Conservation (phyloP, 495 filamentous ascomycete genomes). For the Cercophora samala region DNA sequence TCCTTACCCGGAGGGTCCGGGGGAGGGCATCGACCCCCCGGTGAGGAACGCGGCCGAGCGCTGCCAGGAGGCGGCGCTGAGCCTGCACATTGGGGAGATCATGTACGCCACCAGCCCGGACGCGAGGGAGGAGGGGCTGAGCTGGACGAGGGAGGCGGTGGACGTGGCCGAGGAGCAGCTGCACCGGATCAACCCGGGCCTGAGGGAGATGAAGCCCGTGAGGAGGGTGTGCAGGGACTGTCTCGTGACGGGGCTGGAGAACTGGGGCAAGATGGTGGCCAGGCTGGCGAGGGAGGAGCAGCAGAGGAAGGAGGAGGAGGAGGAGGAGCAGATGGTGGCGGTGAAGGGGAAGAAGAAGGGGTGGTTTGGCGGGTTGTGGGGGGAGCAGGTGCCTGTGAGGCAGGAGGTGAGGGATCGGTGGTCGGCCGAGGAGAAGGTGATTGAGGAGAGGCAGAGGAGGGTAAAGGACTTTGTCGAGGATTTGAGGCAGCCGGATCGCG, state of each 20-base stretch:
- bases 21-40: slow-evolving; percentile 63
- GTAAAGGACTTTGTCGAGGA: slow-evolving; percentile 48
- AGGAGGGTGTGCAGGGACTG: slow-evolving; percentile 67
- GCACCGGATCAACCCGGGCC: slow-evolving; percentile 29
- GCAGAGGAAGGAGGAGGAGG: slow-evolving; percentile 33
- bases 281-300: slow-evolving; percentile 54
- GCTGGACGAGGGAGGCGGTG: slow-evolving; percentile 82
- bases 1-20: slow-evolving; percentile 61
- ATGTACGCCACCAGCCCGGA: slow-evolving; percentile 57
- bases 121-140: slow-evolving; percentile 61
- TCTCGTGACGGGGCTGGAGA: slow-evolving; percentile 63
- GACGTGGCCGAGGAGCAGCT: slow-evolving; percentile 57
- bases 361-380: slow-evolving; percentile 49
- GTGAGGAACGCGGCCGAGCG: slow-evolving; percentile 55
- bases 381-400: slow-evolving; percentile 3
- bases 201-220: slow-evolving; percentile 22
- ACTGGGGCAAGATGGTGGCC: slow-evolving; percentile 71
- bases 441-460: slow-evolving; percentile 45
- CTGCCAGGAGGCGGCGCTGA: slow-evolving; percentile 81
- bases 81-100: slow-evolving; percentile 92
- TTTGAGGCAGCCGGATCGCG: slow-evolving; percentile 35
- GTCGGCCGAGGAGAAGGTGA: slow-evolving; percentile 53
- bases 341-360: slow-evolving; percentile 17
- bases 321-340: neutral
- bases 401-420: slow-evolving; percentile 38